phyloP scores from a whole-genome alignment of 148 eudicot genomes.

The Nepenthes gracilis region DNA sequence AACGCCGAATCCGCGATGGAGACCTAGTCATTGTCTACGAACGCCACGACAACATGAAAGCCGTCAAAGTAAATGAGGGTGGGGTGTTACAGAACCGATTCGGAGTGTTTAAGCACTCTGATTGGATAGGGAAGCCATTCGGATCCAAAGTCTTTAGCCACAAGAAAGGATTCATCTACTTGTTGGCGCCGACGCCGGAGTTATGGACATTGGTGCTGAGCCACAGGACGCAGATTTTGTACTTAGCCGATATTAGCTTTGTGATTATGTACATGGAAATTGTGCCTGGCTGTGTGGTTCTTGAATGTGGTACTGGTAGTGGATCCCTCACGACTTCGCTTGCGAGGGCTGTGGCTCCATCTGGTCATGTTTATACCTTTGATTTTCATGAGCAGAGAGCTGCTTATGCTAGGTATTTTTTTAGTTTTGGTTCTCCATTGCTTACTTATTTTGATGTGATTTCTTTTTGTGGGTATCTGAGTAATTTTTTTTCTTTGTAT shows the following conservation, averaged over 20 bases:
- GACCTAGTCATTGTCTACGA: conserved; percentile 81
- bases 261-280: conserved; percentile 74
- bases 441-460: no score
- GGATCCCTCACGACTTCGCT: conserved; percentile 80
- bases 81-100: conserved; percentile 64
- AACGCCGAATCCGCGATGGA: conserved; percentile 43
- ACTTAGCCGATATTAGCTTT: conserved; percentile 86
- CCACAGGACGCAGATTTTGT: conserved; percentile 91
- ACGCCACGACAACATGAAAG: conserved; percentile 70
- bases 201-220: conserved; percentile 87
- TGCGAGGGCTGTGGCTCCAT: conserved; percentile 77
- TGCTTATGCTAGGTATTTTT: conserved; percentile 58
- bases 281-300: conserved; percentile 74
- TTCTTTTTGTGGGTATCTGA: no score
- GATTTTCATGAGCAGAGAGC: conserved; percentile 97
- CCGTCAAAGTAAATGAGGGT: conserved; percentile 46
- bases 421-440: not conserved
- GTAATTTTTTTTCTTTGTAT: no score
- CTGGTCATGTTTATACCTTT: conserved; percentile 75
- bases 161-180: conserved; percentile 72
- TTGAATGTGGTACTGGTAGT: conserved; percentile 92
- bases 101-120: conserved; percentile 68
- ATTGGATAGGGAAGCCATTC: conserved; percentile 81
- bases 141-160: conserved; percentile 77
- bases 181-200: conserved; percentile 93